Percentiles rank a stretch among this genome's conserved stretches.
These are phyloP conservation scores for Aspergillus haitiensis DNA, from an alignment of 495 filamentous ascomycete genomes.

Conservation along the genomic window DNA sequence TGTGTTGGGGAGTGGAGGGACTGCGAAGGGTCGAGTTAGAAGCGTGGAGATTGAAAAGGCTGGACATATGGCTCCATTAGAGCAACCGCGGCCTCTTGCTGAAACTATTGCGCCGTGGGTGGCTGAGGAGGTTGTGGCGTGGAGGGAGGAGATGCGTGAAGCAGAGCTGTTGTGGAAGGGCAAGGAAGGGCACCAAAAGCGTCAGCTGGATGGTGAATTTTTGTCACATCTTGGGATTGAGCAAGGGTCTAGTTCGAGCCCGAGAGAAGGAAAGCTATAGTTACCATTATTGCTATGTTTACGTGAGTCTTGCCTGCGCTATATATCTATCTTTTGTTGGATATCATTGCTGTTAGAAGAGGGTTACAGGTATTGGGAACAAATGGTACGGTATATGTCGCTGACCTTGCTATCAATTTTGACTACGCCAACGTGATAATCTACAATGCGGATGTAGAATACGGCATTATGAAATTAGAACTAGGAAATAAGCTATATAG, in stretches of 20 bases:
- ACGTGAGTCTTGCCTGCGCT: no score
- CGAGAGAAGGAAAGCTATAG: not conserved
- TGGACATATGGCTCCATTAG: constrained; percentile 9
- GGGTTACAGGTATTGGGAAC: no score
- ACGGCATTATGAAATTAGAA: no score
- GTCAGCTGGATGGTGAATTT: constrained; percentile 6
- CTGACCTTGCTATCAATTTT: no score
- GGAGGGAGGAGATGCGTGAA: not conserved
- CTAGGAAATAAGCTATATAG: no score
- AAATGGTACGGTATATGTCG: no score
- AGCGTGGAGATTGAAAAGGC: not conserved
- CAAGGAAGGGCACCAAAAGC: not conserved
- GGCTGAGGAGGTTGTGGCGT: not conserved
- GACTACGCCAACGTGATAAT: no score
- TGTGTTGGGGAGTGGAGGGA: not conserved
- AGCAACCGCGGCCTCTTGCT: not conserved
- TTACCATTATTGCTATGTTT: no score
- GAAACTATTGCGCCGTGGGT: not conserved
- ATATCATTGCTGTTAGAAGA: no score
- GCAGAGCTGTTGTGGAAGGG: not conserved
- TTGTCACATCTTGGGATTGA: not conserved
- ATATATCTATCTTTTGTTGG: no score
- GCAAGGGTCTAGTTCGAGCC: not conserved
- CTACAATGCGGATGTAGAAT: no score
- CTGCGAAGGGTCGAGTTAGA: not conserved